Evolutionary conservation across 495 filamentous ascomycete species (phyloP), one percentile per base, ranked within the genome.

Genomic region (Xylaria nigripes): DNA sequence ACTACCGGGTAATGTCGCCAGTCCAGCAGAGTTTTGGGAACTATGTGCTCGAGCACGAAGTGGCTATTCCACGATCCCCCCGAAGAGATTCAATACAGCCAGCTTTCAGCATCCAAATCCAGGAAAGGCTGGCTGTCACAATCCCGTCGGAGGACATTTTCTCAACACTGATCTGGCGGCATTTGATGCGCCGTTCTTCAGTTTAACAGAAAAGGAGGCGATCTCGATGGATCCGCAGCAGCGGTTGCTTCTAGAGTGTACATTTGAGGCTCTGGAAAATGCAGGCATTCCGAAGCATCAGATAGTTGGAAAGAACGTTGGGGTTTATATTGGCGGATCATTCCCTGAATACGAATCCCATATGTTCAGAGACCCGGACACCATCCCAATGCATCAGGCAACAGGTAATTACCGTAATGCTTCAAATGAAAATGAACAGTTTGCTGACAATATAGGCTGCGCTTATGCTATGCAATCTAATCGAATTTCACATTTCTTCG

Each of bases 101-200:
- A 83, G 85, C 16, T 83, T 89, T 57, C 79, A 82, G 27, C 88
- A 93, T 57, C 86, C 84, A 43, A 87, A 92, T 64, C 79, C 85
- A 30, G 84, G 85, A 19, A 86, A 86, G 40, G 81, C 74, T 5
- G 82, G 81, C 41, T 88, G 86, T 61, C 85, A 85, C 54, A 85
- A 81, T 41, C 85, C 87, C 0, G 81, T 86, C 10, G 90, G 86
- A 48, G 89, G 89, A 3, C 87, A 85, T 70, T 95, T 89, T 69
- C 84, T 93, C 50, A 68, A 70, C 55, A 65, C 81, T 80, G 59
- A 94, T 58, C 82, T 89, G 0, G 80, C 84, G 7, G 75, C 85
- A 2, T 95, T 93, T 57, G 89, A 95, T 54, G 84, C 88, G 19
- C 78, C 84, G 0, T 95, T 95, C 70, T 95, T 94, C 78, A 90